Base-by-base conservation (phyloP, 2,329 filamentous ascomycete species). In the Pyrenophora graminea region DNA sequence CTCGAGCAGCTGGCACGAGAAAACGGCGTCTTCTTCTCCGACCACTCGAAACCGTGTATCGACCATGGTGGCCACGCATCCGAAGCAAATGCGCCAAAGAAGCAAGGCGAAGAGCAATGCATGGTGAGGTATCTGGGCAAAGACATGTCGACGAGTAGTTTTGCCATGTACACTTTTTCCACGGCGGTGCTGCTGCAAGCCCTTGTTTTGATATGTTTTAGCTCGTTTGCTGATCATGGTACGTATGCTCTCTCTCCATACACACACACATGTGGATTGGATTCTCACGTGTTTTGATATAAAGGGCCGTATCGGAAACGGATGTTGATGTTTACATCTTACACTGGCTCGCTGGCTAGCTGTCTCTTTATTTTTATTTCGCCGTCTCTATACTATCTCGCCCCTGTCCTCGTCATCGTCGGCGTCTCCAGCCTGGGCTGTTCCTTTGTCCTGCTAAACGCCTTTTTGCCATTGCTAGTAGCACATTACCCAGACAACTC, bases 391-490 rank as follows among this genome's bases (percentile, higher is more conserved):
- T 96, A 95, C 68, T 73, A 95, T 3, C 71, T 96, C 6, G 92
- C 88, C 19, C 88, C 88, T 0, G 58, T 96, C 3, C 79, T 96
- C 34, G 90, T 91, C 23, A 88, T 97, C 58, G 77, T 96, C 34
- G 88, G 90, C 36, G 96, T 97, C 66, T 92, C 90, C 1, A 91
- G 90, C 33, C 91, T 96, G 61, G 93, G 93, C 15, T 91, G 90
- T n/a, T 96, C 91, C 0, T 97, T 96, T 71, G 92, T 96, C 2
- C 79, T 97, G n/a, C 79, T 97, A 19, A 97, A 97, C 75, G 94
- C 91, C 0, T 97, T 96, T 63, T 77, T 97, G 18, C 93, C 93
- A 0, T 79, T 97, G 2, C 80, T 97, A 10, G 91, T 96, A 40
- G 83, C 91, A 36, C 86, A 95, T 62, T 89, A 96, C 69, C 87